Conservation (phyloP, 345 rosid genomes). For the Ricinus communis region DNA sequence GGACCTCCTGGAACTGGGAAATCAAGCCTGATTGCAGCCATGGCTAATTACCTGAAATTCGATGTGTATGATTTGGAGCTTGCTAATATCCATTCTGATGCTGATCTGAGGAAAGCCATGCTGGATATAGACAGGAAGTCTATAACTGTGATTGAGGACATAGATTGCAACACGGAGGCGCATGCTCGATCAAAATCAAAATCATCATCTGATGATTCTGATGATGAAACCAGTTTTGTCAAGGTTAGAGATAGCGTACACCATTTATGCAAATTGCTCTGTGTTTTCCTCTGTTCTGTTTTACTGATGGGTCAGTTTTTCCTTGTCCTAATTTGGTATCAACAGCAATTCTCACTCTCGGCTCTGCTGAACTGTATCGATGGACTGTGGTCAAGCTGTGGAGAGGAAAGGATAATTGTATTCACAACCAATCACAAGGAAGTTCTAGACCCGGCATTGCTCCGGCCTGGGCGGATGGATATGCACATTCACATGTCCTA, state of each 20-base stretch:
- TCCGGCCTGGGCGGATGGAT: constrained; percentile 18
- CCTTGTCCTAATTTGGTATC: neutral
- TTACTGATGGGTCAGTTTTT: too few relatives aligned
- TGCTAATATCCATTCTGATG: neutral
- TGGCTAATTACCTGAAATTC: constrained; percentile 6
- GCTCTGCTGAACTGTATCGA: too few relatives aligned
- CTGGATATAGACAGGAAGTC: neutral
- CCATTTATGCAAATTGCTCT: too few relatives aligned
- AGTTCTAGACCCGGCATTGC: constrained; percentile 26
- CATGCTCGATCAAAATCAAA: neutral
- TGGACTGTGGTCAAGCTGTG: too few relatives aligned
- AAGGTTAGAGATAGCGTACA: too few relatives aligned
- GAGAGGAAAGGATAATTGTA: neutral
- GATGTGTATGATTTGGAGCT: constrained; percentile 12
- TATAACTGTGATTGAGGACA: constrained; percentile 1
- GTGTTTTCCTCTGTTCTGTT: neutral
- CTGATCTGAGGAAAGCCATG: neutral
- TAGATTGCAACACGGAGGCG: neutral
- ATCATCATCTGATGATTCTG: neutral
- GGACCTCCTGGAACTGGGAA: constrained; percentile 15
- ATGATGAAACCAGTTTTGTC: neutral
- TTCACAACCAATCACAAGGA: constrained; percentile 32
- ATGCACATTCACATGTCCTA: constrained; percentile 43
- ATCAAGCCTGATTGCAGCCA: constrained; percentile 5
- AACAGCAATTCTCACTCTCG: neutral